Base-by-base conservation (phyloP, 257 asterid species). In the Solanum pennellii region DNA sequence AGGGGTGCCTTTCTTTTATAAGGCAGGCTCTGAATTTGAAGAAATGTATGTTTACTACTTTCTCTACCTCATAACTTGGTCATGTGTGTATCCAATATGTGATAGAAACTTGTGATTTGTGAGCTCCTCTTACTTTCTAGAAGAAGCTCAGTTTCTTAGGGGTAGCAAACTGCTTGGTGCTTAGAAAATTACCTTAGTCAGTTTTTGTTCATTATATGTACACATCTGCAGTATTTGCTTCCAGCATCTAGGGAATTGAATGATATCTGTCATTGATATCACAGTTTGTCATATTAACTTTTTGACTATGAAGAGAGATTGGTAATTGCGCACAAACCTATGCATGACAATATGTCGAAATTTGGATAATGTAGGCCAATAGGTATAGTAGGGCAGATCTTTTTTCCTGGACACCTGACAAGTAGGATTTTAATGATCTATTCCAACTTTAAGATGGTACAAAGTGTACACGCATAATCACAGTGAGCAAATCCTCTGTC, bases 21-120 rank as follows among this genome's bases (percentile, higher is more conserved):
- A 96, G 88, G 99, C 99, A 31, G 99, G 99, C 87, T 96, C 99
- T 75, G 98, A 96, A 88, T 96, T 96, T 87, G 99, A 96, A 93
- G 99, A 96, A 90, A 96, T 96, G 98, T 96, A 93, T 93, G 98
- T 83, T 60, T 45, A 68, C 65, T 85, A 65, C 33, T 79, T 72
- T 65, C 80, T 82, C 69, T 71, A 82, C 45, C 69, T 49, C 29
- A 49, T 49, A 41, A 49, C 69, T 49, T 16, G 10, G 44, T 47
- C 45, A 82, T 49, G 69, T 49, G 29, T 82, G 44, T 82, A 82
- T 27, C 85, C 85, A 47, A 49, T 52, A 49, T 82, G 69, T 31
- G 20, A 82, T 42, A 49, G 42, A 18, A 49, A 29, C 37, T 29
- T 29, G 6, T 47, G 45, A 82, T 49, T 49, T 82, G 69, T 82